Conservation (phyloP, 78 protist genomes). For the Speleostelium caveatum region DNA sequence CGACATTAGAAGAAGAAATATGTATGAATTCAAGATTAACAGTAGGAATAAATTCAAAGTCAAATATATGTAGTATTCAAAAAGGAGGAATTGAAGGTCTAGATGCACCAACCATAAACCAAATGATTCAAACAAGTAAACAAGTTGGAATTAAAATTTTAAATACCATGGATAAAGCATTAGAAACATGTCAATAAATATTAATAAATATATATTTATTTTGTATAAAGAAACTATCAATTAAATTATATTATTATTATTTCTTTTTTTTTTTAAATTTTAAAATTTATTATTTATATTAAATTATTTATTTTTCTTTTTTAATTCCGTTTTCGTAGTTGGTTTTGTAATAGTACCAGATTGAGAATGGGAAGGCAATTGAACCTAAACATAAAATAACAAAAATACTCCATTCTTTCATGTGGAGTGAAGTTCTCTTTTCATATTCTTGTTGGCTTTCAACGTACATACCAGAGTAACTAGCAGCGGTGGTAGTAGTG, state of each 20-base stretch:
- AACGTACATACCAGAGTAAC: constrained; percentile 60
- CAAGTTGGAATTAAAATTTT: constrained; percentile 40
- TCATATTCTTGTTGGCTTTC: constrained; percentile 33
- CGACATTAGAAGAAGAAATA: constrained; percentile 80
- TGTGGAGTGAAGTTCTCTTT: constrained; percentile 38
- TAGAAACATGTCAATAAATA: neutral
- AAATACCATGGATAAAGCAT: constrained; percentile 36
- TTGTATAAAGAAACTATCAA: too few relatives aligned
- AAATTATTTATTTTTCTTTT: constrained; percentile 8
- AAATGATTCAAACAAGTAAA: constrained; percentile 75
- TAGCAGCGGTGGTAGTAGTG: constrained; percentile 47
- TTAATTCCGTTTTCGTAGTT: constrained; percentile 58
- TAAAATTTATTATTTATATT: neutral
- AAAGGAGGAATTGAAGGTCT: constrained; percentile 81
- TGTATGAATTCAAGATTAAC: constrained; percentile 81
- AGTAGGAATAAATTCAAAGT: constrained; percentile 58
- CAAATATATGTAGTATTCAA: constrained; percentile 81
- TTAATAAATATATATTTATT: too few relatives aligned
- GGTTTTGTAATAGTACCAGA: constrained; percentile 23
- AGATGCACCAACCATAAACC: constrained; percentile 60
- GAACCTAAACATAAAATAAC: constrained; percentile 30
- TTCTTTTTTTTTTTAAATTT: too few relatives aligned
- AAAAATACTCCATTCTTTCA: constrained; percentile 41
- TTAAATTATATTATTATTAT: too few relatives aligned
- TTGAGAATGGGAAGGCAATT: constrained; percentile 54